Evolutionary conservation across 2,329 filamentous ascomycete genomes (phyloP).

Genomic region (Ophiostoma australiae): DNA sequence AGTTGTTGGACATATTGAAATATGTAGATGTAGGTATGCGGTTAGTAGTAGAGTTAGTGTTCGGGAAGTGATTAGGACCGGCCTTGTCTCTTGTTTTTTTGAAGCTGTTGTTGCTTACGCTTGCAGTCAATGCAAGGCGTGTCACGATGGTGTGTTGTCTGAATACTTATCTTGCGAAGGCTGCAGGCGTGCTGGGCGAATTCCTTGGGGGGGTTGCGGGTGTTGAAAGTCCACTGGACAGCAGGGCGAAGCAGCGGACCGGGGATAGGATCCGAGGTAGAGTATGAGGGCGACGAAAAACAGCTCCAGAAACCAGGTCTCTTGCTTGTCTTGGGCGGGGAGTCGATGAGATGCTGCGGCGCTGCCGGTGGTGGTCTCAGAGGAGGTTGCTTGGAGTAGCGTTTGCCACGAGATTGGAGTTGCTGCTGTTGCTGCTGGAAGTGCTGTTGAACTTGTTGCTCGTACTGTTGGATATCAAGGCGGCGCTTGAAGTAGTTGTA

Average conservation of each 20-base stretch:
- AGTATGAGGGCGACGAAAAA: not conserved
- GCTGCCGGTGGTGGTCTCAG: not conserved
- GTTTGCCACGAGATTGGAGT: not conserved
- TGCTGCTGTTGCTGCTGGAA: not conserved
- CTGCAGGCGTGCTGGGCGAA: not conserved
- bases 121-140: not conserved
- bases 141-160: not conserved
- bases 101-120: not conserved
- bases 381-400: not conserved
- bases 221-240: not conserved
- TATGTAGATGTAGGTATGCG: not conserved
- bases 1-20: not conserved
- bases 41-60: not conserved
- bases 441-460: not conserved
- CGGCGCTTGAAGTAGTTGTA: not conserved
- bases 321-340: not conserved
- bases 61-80: not conserved
- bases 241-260: not conserved
- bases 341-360: not conserved
- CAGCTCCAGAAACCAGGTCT: not conserved
- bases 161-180: constrained; percentile 3
- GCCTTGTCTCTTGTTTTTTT: not conserved
- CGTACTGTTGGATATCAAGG: not conserved
- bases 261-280: not conserved
- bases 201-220: not conserved